These are phyloP conservation scores for Sanghuangporus weigelae DNA, from an alignment of 1,284 basidiomycete genomes.

Conservation along the genomic window DNA sequence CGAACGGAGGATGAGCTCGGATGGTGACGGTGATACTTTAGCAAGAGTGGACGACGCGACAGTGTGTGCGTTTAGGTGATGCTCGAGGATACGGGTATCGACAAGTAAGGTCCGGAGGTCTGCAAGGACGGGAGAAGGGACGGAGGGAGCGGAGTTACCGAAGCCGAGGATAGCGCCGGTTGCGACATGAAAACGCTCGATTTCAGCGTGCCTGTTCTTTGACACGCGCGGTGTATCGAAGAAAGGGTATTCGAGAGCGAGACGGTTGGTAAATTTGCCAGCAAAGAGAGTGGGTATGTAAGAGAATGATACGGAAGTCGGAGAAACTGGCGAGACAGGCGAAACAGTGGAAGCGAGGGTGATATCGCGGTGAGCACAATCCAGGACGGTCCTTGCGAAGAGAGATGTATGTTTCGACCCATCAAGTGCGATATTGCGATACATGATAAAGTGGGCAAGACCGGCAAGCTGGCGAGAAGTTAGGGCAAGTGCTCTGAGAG, in stretches of 20 bases:
- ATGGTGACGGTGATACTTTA: slow-evolving; percentile 5
- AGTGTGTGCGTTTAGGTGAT: background rate
- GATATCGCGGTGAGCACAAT: slow-evolving; percentile 1
- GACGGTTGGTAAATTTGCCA: slow-evolving; percentile 10
- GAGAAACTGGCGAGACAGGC: background rate
- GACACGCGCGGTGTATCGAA: background rate
- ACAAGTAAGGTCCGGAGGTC: slow-evolving; percentile 12
- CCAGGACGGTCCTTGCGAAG: slow-evolving; percentile 6
- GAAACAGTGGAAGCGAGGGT: background rate
- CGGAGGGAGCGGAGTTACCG: background rate
- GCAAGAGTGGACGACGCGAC: background rate
- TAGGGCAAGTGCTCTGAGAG: slow-evolving; percentile 8
- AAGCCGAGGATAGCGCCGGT: slow-evolving; percentile 10
- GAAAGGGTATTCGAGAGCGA: background rate
- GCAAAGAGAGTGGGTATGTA: background rate
- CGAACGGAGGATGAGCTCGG: slow-evolving; percentile 8
- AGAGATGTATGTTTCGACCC: background rate
- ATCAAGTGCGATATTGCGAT: background rate
- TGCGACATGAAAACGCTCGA: slow-evolving; percentile 2
- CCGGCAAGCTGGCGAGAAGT: slow-evolving; percentile 6
- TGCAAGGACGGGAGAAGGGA: slow-evolving; percentile 1
- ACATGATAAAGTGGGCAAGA: slow-evolving; percentile 9
- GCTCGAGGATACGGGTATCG: slow-evolving; percentile 1
- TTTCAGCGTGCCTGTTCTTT: background rate
- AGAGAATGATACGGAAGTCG: background rate